Evolutionary conservation across 306 rosid genomes (phyloP).

Genomic region (Calophaca sinica): DNA sequence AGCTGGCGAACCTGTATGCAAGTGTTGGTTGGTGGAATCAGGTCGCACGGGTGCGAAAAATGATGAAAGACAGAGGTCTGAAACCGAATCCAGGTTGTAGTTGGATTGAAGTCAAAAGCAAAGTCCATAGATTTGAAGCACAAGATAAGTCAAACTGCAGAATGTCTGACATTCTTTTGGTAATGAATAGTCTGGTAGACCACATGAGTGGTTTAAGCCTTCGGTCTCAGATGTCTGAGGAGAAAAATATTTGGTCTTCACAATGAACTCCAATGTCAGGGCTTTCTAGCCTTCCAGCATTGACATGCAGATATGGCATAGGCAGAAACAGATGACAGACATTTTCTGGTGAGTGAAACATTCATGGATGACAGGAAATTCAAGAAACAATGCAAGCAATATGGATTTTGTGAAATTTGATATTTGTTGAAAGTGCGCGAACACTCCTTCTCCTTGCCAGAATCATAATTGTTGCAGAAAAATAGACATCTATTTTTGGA

Average conservation of each 20-base stretch:
- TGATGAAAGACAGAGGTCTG: slow-evolving; percentile 78
- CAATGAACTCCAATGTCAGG: neutral
- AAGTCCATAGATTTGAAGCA: slow-evolving; percentile 69
- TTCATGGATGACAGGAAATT: neutral
- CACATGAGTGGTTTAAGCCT: slow-evolving; percentile 64
- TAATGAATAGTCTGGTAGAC: slow-evolving; percentile 61
- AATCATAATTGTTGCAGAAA: neutral
- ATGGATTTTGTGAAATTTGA: neutral
- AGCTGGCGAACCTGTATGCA: slow-evolving; percentile 79
- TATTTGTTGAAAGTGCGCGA: neutral
- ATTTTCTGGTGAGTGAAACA: slow-evolving; percentile 18
- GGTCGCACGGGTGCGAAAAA: slow-evolving; percentile 62
- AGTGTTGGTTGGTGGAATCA: slow-evolving; percentile 69
- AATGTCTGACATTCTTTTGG: slow-evolving; percentile 54
- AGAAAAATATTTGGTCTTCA: slow-evolving; percentile 45
- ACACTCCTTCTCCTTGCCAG: neutral
- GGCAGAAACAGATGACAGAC: neutral
- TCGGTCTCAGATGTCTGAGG: slow-evolving; percentile 49
- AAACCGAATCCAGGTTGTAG: slow-evolving; percentile 75
- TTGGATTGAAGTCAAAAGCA: slow-evolving; percentile 75
- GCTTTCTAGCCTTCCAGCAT: slow-evolving; percentile 20
- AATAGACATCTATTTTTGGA: slow-evolving; percentile 6
- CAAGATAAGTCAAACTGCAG: slow-evolving; percentile 64
- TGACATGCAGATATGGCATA: slow-evolving; percentile 29
- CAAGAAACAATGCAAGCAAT: slow-evolving; percentile 21